These are phyloP conservation scores for Zygosaccharomyces bisporus DNA, from an alignment of 805 yeast species.

Conservation along the genomic window DNA sequence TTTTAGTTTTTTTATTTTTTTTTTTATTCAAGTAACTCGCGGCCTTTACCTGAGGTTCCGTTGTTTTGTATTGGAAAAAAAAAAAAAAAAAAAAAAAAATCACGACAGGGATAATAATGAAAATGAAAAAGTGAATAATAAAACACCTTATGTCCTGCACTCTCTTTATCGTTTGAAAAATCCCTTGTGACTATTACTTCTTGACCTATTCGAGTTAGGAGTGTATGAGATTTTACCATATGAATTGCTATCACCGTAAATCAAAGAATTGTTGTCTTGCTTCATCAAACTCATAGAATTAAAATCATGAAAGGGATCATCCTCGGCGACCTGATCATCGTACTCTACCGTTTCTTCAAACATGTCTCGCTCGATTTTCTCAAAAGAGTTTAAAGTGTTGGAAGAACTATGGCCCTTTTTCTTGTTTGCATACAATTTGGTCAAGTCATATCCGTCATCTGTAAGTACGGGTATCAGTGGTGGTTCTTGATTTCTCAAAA, in stretches of 20 bases:
- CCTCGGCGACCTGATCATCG: slow-evolving; percentile 38
- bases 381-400: slow-evolving; percentile 15
- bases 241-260: slow-evolving; percentile 44
- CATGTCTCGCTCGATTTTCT: slow-evolving; percentile 29
- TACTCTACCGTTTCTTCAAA: slow-evolving; percentile 35
- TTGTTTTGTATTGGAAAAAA: neutral
- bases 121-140: neutral
- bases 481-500: slow-evolving; percentile 86
- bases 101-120: neutral
- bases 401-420: slow-evolving; percentile 25
- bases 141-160: neutral
- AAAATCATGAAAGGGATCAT: slow-evolving; percentile 81
- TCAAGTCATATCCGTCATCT: slow-evolving; percentile 49
- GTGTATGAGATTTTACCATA: slow-evolving; percentile 43
- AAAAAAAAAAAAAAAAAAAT: neutral
- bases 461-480: slow-evolving; percentile 89
- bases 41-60: neutral
- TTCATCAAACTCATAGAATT: slow-evolving; percentile 84
- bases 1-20: neutral
- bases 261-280: slow-evolving; percentile 51
- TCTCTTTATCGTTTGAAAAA: slow-evolving; percentile 31
- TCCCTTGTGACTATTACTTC: slow-evolving; percentile 39
- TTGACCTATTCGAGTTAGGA: slow-evolving; percentile 38
- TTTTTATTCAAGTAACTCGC: neutral
- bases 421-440: slow-evolving; percentile 33